These are phyloP conservation scores for Yamadazyma siamensis DNA, from an alignment of 1,139 yeast genomes.

Conservation along the genomic window DNA sequence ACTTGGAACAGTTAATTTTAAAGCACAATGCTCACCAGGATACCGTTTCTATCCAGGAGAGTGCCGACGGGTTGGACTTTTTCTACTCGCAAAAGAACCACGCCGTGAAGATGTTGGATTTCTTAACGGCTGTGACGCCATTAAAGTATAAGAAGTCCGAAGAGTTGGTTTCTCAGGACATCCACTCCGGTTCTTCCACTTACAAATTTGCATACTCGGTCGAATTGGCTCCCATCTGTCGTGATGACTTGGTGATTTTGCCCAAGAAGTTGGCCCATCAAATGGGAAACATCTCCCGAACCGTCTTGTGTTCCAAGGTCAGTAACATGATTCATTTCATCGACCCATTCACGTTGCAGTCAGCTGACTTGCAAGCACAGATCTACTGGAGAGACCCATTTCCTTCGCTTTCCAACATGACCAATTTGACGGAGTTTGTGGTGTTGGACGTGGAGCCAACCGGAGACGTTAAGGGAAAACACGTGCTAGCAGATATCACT, in stretches of 20 bases:
- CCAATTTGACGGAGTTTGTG: constrained; percentile 81
- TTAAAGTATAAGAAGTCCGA: constrained; percentile 80
- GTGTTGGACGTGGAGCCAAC: constrained; percentile 94
- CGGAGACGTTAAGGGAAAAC: constrained; percentile 76
- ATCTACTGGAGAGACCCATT: constrained; percentile 89
- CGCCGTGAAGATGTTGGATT: constrained; percentile 92
- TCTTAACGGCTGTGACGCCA: constrained; percentile 85
- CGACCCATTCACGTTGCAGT: constrained; percentile 79
- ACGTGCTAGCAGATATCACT: constrained; percentile 84
- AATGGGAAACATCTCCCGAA: constrained; percentile 77
- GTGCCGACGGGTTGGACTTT: constrained; percentile 93
- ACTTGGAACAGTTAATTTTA: constrained; percentile 89
- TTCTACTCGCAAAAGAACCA: constrained; percentile 86
- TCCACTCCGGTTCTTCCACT: constrained; percentile 82
- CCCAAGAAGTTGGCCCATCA: constrained; percentile 83
- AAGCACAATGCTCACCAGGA: constrained; percentile 93
- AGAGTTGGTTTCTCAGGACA: constrained; percentile 88
- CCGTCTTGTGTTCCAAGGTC: constrained; percentile 82
- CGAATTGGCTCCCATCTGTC: constrained; percentile 95
- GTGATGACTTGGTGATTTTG: constrained; percentile 89
- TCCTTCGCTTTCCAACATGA: constrained; percentile 68
- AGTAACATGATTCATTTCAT: constrained; percentile 80
- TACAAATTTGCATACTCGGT: constrained; percentile 91
- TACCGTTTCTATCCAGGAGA: constrained; percentile 88
- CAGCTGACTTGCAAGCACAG: constrained; percentile 72